These are phyloP conservation scores for Eimeria sp. DNA, from an alignment of 169 alveolate species.

Conservation along the genomic window DNA sequence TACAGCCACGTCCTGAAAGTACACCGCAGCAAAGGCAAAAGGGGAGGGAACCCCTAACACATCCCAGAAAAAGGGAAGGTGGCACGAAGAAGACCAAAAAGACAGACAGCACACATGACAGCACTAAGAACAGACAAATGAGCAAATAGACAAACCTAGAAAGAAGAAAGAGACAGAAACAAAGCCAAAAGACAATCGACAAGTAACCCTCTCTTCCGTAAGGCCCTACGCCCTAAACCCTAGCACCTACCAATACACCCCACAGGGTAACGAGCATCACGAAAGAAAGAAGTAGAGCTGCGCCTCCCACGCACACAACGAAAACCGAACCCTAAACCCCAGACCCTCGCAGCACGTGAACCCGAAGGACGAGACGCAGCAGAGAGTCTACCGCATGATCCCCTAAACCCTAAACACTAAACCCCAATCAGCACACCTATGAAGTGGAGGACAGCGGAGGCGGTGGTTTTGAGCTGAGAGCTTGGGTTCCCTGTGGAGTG, in stretches of 20 bases:
- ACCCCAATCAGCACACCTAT: not conserved
- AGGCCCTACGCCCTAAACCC: not conserved
- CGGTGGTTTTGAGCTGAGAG: not conserved
- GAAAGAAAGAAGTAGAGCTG: constrained; percentile 40
- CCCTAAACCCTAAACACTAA: constrained; percentile 1
- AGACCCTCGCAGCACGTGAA: not conserved
- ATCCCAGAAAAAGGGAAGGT: too few species aligned
- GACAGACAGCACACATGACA: too few species aligned
- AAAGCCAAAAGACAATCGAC: not conserved
- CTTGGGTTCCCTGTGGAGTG: not conserved
- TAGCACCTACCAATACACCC: constrained; percentile 25
- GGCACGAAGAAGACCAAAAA: too few species aligned
- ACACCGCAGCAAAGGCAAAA: not conserved
- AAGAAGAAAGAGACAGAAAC: not conserved
- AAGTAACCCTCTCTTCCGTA: not conserved
- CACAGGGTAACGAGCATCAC: constrained; percentile 64
- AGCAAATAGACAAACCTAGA: not conserved
- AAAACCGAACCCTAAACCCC: not conserved
- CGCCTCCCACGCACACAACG: not conserved
- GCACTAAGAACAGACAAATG: not conserved
- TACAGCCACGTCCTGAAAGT: constrained; percentile 13
- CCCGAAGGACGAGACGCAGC: not conserved
- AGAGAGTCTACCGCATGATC: too few species aligned
- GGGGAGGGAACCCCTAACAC: too few species aligned
- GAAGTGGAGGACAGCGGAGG: constrained; percentile 27